Percentiles rank a stretch among this genome's conserved stretches.
Evolutionary conservation across 345 rosid species (phyloP).

Genomic region (Excoecaria agallocha): DNA sequence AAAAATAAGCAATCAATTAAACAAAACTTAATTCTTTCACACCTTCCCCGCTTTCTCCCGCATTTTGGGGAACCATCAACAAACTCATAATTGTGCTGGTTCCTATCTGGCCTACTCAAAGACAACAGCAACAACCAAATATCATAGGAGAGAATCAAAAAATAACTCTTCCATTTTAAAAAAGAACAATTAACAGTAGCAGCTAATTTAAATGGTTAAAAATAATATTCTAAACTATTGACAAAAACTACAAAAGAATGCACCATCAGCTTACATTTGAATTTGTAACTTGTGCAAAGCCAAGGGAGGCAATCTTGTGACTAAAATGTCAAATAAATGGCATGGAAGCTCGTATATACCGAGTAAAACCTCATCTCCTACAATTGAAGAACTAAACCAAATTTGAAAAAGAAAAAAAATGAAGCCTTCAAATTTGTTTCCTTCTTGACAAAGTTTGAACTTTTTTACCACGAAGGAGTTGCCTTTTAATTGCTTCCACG

Average conservation of each 20-base stretch:
- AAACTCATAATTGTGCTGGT: slow-evolving; percentile 41
- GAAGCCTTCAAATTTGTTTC: neutral
- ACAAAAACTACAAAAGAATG: neutral
- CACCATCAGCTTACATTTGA: slow-evolving; percentile 43
- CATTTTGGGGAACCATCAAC: slow-evolving; percentile 28
- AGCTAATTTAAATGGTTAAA: neutral
- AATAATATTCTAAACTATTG: neutral
- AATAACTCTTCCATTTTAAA: neutral
- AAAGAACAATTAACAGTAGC: neutral
- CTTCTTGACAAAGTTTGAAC: neutral
- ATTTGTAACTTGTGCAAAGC: slow-evolving; percentile 58
- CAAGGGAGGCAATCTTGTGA: slow-evolving; percentile 59
- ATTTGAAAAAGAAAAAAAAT: neutral
- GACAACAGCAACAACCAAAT: neutral
- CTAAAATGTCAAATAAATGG: slow-evolving; percentile 46
- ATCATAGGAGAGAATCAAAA: slow-evolving; percentile 1
- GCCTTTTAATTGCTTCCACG: slow-evolving; percentile 38
- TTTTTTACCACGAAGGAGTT: slow-evolving; percentile 54
- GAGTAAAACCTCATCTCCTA: slow-evolving; percentile 40
- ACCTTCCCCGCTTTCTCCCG: slow-evolving; percentile 76
- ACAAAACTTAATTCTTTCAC: neutral
- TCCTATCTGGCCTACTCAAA: slow-evolving; percentile 57
- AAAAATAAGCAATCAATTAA: neutral
- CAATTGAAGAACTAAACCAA: slow-evolving; percentile 6
- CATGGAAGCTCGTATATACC: slow-evolving; percentile 61